A percentile compares a stretch with the other conserved stretches of the same genome.
Conservation (phyloP, 148 eudicot species). For the Pharnaceum exiguum region DNA sequence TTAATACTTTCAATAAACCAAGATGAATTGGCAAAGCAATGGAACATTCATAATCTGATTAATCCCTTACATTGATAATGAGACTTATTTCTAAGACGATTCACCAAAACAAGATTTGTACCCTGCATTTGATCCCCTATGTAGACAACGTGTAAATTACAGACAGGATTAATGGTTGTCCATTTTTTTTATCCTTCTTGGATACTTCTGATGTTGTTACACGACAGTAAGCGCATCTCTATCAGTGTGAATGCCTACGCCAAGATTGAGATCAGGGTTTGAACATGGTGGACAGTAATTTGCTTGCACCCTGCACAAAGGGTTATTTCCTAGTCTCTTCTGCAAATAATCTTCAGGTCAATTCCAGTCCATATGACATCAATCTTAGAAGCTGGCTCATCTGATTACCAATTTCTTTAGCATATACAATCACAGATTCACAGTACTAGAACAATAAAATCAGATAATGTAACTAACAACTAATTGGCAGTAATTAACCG, state of each 20-base stretch:
- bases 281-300: slow-evolving; percentile 53
- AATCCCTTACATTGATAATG: no score
- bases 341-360: slow-evolving; percentile 13
- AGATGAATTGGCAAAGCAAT: no score
- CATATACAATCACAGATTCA: slow-evolving; percentile 13
- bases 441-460: background rate
- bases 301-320: slow-evolving; percentile 22
- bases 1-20: no score
- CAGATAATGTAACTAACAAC: background rate
- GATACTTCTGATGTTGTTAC: slow-evolving; percentile 31
- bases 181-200: slow-evolving; percentile 25
- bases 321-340: slow-evolving; percentile 11
- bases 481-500: no score
- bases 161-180: slow-evolving; percentile 37
- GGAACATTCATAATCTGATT: no score
- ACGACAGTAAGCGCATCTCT: slow-evolving; percentile 44
- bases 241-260: slow-evolving; percentile 41
- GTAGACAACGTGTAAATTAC: slow-evolving; percentile 38
- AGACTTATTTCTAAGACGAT: no score
- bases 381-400: slow-evolving; percentile 22
- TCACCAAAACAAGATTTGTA: no score
- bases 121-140: slow-evolving; percentile 42
- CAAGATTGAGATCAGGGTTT: slow-evolving; percentile 45
- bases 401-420: slow-evolving; percentile 18
- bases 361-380: slow-evolving; percentile 27